A percentile compares a stretch with the other conserved stretches of the same genome.
Conservation (phyloP, 1,284 basidiomycete genomes). For the Lentinus polychrous region DNA sequence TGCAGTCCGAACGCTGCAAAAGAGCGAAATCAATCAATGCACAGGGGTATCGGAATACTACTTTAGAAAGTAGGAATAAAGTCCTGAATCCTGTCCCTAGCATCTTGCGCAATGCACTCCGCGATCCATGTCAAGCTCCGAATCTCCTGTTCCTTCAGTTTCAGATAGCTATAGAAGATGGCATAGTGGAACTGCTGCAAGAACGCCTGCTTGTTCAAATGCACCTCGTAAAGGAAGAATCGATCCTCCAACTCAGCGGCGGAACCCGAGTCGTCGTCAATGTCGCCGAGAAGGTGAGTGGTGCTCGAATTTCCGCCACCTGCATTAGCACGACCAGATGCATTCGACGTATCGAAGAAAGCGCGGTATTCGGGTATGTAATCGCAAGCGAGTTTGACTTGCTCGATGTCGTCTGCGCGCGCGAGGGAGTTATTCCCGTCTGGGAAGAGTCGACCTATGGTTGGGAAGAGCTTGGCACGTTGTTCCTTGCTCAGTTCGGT, state of each 20-base stretch:
- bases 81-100: constrained; percentile 88
- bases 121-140: constrained; percentile 96
- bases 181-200: constrained; percentile 93
- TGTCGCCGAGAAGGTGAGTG: constrained; percentile 23
- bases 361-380: constrained; percentile 83
- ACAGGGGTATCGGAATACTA: neutral
- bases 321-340: constrained; percentile 20
- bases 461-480: constrained; percentile 92
- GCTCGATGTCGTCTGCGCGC: constrained; percentile 92
- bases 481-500: constrained; percentile 95
- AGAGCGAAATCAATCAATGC: neutral
- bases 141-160: constrained; percentile 99
- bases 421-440: constrained; percentile 94
- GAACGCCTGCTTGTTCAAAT: constrained; percentile 90
- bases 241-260: constrained; percentile 83
- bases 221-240: constrained; percentile 94
- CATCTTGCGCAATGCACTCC: constrained; percentile 94
- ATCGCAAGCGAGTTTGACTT: constrained; percentile 87
- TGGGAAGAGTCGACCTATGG: constrained; percentile 90
- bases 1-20: too few relatives aligned
- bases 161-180: constrained; percentile 91
- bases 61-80: constrained; percentile 79
- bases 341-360: constrained; percentile 74
- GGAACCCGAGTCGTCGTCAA: constrained; percentile 35
- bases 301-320: constrained; percentile 30